These are phyloP conservation scores for Saturnispora kantuleensis DNA, from an alignment of 805 yeast genomes.

Conservation along the genomic window DNA sequence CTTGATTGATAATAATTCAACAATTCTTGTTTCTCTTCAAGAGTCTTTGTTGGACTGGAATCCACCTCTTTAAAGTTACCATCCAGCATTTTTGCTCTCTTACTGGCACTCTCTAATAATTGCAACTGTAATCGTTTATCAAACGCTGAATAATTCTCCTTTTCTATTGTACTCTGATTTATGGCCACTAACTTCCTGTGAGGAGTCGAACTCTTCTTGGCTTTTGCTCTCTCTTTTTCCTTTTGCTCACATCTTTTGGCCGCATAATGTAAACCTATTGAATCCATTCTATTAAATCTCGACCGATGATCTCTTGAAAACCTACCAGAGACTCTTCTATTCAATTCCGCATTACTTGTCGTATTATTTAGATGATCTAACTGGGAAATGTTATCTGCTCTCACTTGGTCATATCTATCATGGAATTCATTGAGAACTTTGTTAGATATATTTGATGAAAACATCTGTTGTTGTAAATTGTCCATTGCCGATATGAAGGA, in stretches of 20 bases:
- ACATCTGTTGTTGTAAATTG: slow-evolving; percentile 34
- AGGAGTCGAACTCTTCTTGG: background rate
- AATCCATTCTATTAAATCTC: slow-evolving; percentile 41
- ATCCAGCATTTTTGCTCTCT: slow-evolving; percentile 19
- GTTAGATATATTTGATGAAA: slow-evolving; percentile 36
- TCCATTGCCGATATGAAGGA: slow-evolving; percentile 24
- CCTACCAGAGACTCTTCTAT: slow-evolving; percentile 27
- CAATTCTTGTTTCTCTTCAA: slow-evolving; percentile 17
- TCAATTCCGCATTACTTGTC: slow-evolving; percentile 17
- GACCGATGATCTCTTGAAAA: slow-evolving; percentile 37
- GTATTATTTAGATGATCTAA: slow-evolving; percentile 19
- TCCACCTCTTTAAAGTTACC: slow-evolving; percentile 22
- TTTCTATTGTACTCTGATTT: background rate
- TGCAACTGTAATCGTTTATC: slow-evolving; percentile 19
- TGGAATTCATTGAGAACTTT: slow-evolving; percentile 38
- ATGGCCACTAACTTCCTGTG: slow-evolving; percentile 3
- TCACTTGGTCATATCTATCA: slow-evolving; percentile 31
- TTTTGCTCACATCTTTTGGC: slow-evolving; percentile 22
- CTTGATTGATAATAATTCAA: slow-evolving; percentile 14
- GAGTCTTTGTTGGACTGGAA: slow-evolving; percentile 24
- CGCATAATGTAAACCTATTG: slow-evolving; percentile 39
- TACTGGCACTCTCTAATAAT: slow-evolving; percentile 23
- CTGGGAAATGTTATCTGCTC: slow-evolving; percentile 20
- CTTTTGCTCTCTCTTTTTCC: slow-evolving; percentile 1
- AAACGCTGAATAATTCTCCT: slow-evolving; percentile 12